Base-by-base conservation (phyloP, 129 eudicot species). In the Centella asiatica region DNA sequence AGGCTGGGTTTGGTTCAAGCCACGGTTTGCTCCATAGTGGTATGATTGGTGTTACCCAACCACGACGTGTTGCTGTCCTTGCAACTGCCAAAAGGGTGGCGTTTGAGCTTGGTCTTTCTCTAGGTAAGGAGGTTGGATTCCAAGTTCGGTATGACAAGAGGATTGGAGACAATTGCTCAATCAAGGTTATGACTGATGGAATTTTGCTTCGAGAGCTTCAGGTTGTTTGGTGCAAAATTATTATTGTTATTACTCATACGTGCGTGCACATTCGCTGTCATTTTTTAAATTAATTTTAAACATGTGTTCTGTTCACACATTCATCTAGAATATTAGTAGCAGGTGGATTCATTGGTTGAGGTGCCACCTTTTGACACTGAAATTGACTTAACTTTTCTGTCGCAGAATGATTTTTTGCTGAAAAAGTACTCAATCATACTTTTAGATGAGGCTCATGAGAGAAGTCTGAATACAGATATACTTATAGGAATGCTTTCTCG, bases 161-260 rank as follows among this genome's bases (percentile, higher is more conserved):
- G 76, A 77, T 93, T 69, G 95, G 96, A 34, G 86, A 85, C 72
- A 78, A 56, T 65, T 80, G 92, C 74, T 78, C 90, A 32, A 93
- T 93, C 76, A 93, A 93, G 76, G 85, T 93, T 67, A 93, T 93
- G 99, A 93, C 99, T 44, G 99, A 93, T 72, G 96, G 99, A 72
- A 93, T 93, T 45, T 81, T 93, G 75, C 99, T 93, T 57, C 90
- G 96, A 48, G 99, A 93, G 76, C 64, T 92, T 69, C 96, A 87
- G 99, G 99, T 72, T 22, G 42, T n/a, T n/a, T n/a, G n/a, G n/a
- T n/a, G n/a, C n/a, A n/a, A n/a, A n/a, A n/a, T n/a, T n/a, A n/a
- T n/a, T n/a, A n/a, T n/a, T n/a, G n/a, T n/a, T n/a, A n/a, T n/a
- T n/a, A n/a, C n/a, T n/a, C n/a, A n/a, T n/a, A n/a, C n/a, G n/a